Evolutionary conservation across 1,139 yeast species (phyloP).

Genomic region (Candida pseudoviswanathii): DNA sequence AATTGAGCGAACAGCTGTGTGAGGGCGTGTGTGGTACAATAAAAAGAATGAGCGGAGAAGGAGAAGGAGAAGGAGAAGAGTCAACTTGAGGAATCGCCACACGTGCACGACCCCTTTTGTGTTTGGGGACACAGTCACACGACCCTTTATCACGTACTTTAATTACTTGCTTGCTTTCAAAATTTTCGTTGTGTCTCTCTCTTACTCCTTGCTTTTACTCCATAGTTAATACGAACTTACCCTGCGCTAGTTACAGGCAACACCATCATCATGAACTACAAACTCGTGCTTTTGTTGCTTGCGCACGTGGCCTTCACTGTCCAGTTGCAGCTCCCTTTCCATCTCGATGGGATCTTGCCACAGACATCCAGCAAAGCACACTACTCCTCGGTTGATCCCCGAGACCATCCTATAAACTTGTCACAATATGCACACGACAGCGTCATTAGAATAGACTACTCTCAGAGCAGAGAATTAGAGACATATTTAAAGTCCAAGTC

Average conservation of each 20-base stretch:
- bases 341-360: slow-evolving; percentile 2
- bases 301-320: background rate
- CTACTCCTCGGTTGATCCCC: slow-evolving; percentile 18
- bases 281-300: slow-evolving; percentile 1
- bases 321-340: slow-evolving; percentile 16
- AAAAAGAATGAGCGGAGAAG: background rate
- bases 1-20: background rate
- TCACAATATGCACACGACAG: slow-evolving; percentile 50
- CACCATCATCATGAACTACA: background rate
- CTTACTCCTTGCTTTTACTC: background rate
- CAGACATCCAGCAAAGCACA: slow-evolving; percentile 14
- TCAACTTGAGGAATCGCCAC: background rate
- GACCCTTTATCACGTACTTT: background rate
- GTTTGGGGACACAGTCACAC: background rate
- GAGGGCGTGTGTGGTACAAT: too few relatives aligned
- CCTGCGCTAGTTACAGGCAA: background rate
- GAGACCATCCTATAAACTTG: slow-evolving; percentile 49
- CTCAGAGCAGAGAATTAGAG: slow-evolving; percentile 21
- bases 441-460: slow-evolving; percentile 48
- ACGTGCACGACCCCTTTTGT: too few relatives aligned
- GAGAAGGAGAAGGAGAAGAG: background rate
- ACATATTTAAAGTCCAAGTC: slow-evolving; percentile 18
- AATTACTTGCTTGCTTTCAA: too few relatives aligned
- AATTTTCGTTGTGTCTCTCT: background rate
- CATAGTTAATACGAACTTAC: background rate